Conservation (phyloP, 495 filamentous ascomycete species). For the Daldinia loculata region DNA sequence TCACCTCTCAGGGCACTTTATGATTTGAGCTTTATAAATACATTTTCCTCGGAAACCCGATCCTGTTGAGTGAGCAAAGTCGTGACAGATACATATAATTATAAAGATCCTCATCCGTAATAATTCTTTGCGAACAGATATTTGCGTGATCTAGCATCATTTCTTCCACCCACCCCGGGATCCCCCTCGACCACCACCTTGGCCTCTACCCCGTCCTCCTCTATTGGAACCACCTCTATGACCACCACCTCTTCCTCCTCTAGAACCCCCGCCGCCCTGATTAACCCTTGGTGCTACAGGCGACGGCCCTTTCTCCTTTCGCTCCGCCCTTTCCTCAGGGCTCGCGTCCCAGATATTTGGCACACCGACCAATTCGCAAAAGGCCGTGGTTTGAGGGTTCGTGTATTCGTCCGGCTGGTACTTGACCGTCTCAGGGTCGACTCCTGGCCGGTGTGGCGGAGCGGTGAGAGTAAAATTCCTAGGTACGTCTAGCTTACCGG, state of each 20-base stretch:
- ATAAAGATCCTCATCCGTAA: neutral
- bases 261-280: constrained; percentile 33
- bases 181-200: neutral
- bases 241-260: constrained; percentile 23
- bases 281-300: constrained; percentile 48
- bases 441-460: constrained; percentile 66
- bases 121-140: neutral
- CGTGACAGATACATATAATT: no score
- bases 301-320: constrained; percentile 55
- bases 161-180: neutral
- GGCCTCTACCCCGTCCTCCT: neutral
- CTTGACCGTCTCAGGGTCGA: constrained; percentile 42
- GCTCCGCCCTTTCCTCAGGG: constrained; percentile 70
- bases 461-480: constrained; percentile 81
- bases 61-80: no score
- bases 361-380: constrained; percentile 81
- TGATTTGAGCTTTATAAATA: no score
- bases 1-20: no score
- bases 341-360: constrained; percentile 76
- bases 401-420: constrained; percentile 76
- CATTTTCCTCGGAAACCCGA: no score
- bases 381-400: constrained; percentile 80
- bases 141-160: neutral
- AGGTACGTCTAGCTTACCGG: constrained; percentile 70
- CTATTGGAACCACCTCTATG: neutral